Conservation (phyloP, 2,329 filamentous ascomycete genomes). For the Colletotrichum spinosum region DNA sequence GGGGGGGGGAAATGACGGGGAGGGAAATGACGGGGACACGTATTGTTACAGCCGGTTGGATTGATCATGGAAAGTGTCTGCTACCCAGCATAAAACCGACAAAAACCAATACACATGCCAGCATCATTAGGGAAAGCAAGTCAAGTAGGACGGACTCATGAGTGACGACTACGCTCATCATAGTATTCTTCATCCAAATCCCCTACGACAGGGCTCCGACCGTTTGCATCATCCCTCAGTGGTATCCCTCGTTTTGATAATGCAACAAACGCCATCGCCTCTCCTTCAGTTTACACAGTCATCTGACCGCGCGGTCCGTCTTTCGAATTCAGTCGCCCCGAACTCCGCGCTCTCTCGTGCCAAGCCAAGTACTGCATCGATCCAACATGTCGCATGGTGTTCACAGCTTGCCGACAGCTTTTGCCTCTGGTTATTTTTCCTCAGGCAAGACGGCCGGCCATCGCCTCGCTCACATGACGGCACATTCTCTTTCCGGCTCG, state of each 20-base stretch:
- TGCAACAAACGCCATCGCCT: slow-evolving; percentile 19
- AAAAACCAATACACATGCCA: background rate
- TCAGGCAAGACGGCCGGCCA: too few relatives aligned
- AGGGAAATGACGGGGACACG: background rate
- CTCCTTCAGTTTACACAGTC: background rate
- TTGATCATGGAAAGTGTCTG: background rate
- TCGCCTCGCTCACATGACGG: slow-evolving; percentile 53
- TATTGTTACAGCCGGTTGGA: too few relatives aligned
- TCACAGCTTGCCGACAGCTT: too few relatives aligned
- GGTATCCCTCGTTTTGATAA: slow-evolving; percentile 27
- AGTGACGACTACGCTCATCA: slow-evolving; percentile 27
- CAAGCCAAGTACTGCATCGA: slow-evolving; percentile 17
- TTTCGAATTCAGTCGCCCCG: slow-evolving; percentile 17
- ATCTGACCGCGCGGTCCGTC: background rate
- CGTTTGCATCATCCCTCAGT: slow-evolving; percentile 10
- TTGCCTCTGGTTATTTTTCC: too few relatives aligned
- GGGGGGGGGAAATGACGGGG: too few relatives aligned
- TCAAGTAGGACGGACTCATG: slow-evolving; percentile 19
- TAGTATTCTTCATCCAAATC: slow-evolving; percentile 23
- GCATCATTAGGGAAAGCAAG: slow-evolving; percentile 1
- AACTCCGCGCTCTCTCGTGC: slow-evolving; percentile 32
- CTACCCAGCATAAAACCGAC: background rate
- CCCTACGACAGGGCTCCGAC: background rate
- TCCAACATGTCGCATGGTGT: background rate
- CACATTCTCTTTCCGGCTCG: slow-evolving; percentile 59